Conservation (phyloP, 306 rosid genomes). For the Luffa acutangula region DNA sequence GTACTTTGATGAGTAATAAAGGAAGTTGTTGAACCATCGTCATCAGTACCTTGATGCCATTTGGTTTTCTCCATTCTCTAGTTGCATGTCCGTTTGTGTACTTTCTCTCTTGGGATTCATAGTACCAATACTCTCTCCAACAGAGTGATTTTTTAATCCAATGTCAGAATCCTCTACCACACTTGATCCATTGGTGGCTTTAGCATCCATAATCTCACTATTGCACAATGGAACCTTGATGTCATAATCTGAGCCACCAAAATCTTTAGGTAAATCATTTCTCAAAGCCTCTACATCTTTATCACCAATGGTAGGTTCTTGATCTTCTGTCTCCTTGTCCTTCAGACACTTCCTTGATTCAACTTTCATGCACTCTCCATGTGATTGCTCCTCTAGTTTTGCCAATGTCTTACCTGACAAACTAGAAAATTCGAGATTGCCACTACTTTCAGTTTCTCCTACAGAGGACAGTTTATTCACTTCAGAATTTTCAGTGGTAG, state of each 20-base stretch:
- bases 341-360: slow-evolving; percentile 18
- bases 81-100: slow-evolving; percentile 27
- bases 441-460: slow-evolving; percentile 15
- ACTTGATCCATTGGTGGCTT: slow-evolving; percentile 19
- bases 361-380: slow-evolving; percentile 21
- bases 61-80: slow-evolving; percentile 26
- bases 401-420: slow-evolving; percentile 17
- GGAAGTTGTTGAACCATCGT: slow-evolving; percentile 10
- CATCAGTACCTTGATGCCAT: slow-evolving; percentile 46
- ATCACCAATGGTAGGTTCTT: slow-evolving; percentile 19
- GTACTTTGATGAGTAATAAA: slow-evolving; percentile 6
- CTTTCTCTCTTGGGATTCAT: slow-evolving; percentile 18
- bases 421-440: slow-evolving; percentile 15
- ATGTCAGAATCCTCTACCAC: slow-evolving; percentile 30
- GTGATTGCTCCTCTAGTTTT: slow-evolving; percentile 21
- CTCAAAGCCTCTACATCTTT: slow-evolving; percentile 27
- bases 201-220: slow-evolving; percentile 22
- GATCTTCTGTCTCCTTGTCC: slow-evolving; percentile 27
- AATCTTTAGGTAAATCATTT: slow-evolving; percentile 11
- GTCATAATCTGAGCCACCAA: slow-evolving; percentile 17
- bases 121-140: slow-evolving; percentile 20
- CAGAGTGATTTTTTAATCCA: background rate
- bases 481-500: slow-evolving; percentile 22
- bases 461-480: slow-evolving; percentile 16
- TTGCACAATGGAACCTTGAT: slow-evolving; percentile 19